Base-by-base conservation (phyloP, 2,329 filamentous ascomycete genomes). In the Emmonsiellopsis sp. region DNA sequence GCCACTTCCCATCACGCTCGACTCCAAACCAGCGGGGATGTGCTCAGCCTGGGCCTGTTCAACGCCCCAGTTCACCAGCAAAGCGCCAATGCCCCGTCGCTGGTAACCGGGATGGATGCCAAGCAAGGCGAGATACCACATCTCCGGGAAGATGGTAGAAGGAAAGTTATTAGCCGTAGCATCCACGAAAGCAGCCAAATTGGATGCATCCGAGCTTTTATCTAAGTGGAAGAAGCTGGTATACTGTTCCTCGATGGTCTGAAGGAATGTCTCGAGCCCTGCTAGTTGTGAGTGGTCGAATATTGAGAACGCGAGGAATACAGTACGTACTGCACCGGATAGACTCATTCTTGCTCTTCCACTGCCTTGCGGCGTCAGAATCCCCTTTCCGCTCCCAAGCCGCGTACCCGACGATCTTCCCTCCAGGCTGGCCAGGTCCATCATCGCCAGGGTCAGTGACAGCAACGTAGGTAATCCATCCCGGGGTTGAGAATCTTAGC, bases 71-170 rank as follows among this genome's bases (percentile, higher is more conserved):
- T 53, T 46, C 11, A 62, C 37, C 51, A 64, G 48, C 44, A 55
- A 49, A 13, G 50, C 54, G 3, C 62, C 63, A n/a, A 62, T 49
- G 5, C 62, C 62, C 32, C 53, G 58, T 10, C 62, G 51, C 14
- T 64, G 60, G 49, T 56, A 61, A 1, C 48, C 33, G 2, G 59
- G 61, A 39, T 59, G 50, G 17, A 63, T 57, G n/a, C 58, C 58
- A 14, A 65, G 56, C 11, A 54, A 51, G 37, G 56, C 60, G 17
- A 65, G 51, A 37, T 62, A 59, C 62, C 61, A 63, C n/a, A 59
- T 53, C 10, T 60, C 53, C 8, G 59, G 34, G 51, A 60, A 53
- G 13, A 58, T 49, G 11, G 53, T 51, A 17, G 58, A 55, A 5
- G 58, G 56, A 27, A 53, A 55, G 36, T 52, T 52, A 27, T 54